Evolutionary conservation across 2,329 filamentous ascomycete species (phyloP).

Genomic region (Paramyrothecium sp.): DNA sequence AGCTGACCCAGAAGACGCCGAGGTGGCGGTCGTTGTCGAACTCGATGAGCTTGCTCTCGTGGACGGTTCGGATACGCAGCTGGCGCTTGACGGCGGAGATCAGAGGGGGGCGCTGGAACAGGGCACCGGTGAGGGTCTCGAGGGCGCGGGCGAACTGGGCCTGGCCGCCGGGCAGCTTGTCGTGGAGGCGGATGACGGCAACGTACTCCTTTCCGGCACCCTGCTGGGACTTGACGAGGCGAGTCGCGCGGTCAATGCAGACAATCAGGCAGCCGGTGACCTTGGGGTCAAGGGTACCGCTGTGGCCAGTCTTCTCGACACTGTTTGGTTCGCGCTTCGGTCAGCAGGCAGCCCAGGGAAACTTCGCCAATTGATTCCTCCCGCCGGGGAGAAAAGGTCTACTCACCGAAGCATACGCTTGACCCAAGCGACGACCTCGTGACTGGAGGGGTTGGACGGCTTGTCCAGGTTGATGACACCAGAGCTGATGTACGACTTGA

Average conservation of each 20-base stretch:
- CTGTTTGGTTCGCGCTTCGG: slow-evolving; percentile 16
- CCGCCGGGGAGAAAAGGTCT: slow-evolving; percentile 7
- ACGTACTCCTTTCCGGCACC: slow-evolving; percentile 99
- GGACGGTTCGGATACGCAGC: slow-evolving; percentile 95
- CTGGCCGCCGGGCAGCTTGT: slow-evolving; percentile 91
- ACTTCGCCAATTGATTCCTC: slow-evolving; percentile 9
- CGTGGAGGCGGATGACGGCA: slow-evolving; percentile 90
- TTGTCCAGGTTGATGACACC: slow-evolving; percentile 90
- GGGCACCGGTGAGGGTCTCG: slow-evolving; percentile 92
- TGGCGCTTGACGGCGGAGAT: slow-evolving; percentile 99
- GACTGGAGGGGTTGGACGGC: slow-evolving; percentile 94
- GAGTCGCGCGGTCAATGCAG: slow-evolving; percentile 93
- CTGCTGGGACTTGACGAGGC: slow-evolving; percentile 98
- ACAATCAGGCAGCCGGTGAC: slow-evolving; percentile 95
- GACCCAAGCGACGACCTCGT: slow-evolving; percentile 99
- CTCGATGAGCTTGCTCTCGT: slow-evolving; percentile 95
- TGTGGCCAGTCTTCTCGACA: slow-evolving; percentile 93
- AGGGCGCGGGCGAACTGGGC: slow-evolving; percentile 89
- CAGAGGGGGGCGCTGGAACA: slow-evolving; percentile 87
- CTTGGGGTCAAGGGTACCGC: slow-evolving; percentile 96
- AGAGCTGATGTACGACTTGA: slow-evolving; percentile 95
- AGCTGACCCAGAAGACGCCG: slow-evolving; percentile 98
- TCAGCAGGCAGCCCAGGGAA: slow-evolving; percentile 1
- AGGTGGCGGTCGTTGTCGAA: slow-evolving; percentile 98
- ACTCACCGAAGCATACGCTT: slow-evolving; percentile 86